Conservation (phyloP, 2,329 filamentous ascomycete genomes). For the Talaromyces albobiverticillius region DNA sequence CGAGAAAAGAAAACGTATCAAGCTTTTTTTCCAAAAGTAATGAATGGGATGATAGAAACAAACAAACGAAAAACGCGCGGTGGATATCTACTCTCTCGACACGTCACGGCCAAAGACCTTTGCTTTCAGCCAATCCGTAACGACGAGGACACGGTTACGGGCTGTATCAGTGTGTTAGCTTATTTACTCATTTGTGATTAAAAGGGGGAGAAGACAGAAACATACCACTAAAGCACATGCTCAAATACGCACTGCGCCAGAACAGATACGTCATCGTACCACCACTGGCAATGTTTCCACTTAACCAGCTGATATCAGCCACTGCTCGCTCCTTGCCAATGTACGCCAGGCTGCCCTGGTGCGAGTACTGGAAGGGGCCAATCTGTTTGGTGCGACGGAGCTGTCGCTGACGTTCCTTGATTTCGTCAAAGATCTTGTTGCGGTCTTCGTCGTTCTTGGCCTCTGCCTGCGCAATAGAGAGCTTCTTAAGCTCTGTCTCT, state of each 20-base stretch:
- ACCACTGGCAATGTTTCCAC: constrained; percentile 90
- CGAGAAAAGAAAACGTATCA: not conserved
- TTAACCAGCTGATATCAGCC: constrained; percentile 95
- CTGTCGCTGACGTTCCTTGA: constrained; percentile 82
- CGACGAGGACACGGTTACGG: constrained; percentile 88
- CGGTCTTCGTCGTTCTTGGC: constrained; percentile 62
- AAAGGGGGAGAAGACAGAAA: constrained; percentile 28
- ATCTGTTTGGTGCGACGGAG: constrained; percentile 88
- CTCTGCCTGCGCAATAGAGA: constrained; percentile 64
- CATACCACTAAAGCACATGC: constrained; percentile 99
- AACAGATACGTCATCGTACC: constrained; percentile 95
- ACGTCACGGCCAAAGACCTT: constrained; percentile 96
- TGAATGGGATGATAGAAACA: no score
- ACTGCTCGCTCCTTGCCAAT: constrained; percentile 98
- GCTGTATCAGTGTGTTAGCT: constrained; percentile 48
- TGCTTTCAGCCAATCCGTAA: constrained; percentile 95
- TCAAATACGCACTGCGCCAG: constrained; percentile 96
- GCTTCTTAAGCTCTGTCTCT: constrained; percentile 69
- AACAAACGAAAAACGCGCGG: no score
- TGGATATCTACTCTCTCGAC: constrained; percentile 44
- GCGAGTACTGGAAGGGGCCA: constrained; percentile 97
- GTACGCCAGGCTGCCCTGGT: constrained; percentile 95
- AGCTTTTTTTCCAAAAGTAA: not conserved
- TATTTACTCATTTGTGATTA: constrained; percentile 15
- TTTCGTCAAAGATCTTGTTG: constrained; percentile 65